Conservation (phyloP, 2,329 filamentous ascomycete genomes). For the Trichophaea hybrida region DNA sequence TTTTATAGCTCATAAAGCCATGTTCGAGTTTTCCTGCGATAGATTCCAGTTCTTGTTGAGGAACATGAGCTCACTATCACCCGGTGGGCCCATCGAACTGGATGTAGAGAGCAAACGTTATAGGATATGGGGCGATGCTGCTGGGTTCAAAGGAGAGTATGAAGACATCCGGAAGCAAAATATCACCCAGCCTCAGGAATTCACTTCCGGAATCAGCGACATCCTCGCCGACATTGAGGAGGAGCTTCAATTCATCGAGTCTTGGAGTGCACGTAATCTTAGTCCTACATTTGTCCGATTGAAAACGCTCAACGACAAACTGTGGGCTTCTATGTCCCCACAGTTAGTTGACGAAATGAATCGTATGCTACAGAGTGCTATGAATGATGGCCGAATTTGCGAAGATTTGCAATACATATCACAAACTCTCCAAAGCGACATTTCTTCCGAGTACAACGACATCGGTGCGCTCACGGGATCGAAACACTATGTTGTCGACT, state of each 20-base stretch:
- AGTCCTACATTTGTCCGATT: not conserved
- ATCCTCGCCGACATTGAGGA: not conserved
- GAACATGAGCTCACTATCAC: not conserved
- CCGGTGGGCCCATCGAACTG: conserved; percentile 18
- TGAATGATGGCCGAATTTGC: not conserved
- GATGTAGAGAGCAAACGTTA: not conserved
- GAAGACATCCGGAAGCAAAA: not conserved
- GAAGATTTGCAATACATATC: not conserved
- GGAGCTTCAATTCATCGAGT: not conserved
- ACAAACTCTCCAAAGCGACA: not conserved
- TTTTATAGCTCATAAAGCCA: not conserved
- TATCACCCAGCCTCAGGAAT: not conserved
- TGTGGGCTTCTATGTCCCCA: not conserved
- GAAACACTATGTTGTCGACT: not conserved
- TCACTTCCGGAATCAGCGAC: not conserved
- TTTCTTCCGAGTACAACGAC: not conserved
- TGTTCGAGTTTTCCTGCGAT: not conserved
- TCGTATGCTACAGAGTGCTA: not conserved
- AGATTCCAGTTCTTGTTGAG: not conserved
- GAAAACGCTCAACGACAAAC: not conserved
- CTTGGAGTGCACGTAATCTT: not conserved
- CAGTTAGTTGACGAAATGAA: not conserved
- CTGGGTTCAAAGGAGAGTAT: not conserved
- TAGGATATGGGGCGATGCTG: not conserved
- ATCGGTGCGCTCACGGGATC: not conserved